Conservation (phyloP, 257 asterid species). For the Marsdenia floribunda region DNA sequence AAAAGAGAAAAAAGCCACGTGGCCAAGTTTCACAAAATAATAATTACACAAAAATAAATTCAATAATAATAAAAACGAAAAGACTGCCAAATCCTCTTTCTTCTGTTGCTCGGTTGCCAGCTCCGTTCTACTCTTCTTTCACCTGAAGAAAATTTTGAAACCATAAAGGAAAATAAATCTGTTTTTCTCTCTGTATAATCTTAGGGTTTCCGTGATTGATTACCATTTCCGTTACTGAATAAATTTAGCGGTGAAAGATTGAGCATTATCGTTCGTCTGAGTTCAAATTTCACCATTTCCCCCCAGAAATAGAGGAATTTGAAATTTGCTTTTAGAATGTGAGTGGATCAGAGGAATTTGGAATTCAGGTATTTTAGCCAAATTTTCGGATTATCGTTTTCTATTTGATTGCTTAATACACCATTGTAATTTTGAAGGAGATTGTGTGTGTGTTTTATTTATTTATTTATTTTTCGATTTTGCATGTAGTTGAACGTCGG, state of each 20-base stretch:
- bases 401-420: not conserved
- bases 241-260: not conserved
- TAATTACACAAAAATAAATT: not conserved
- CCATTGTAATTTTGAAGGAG: not conserved
- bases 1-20: not conserved
- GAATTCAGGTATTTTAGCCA: constrained; percentile 9
- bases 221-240: not conserved
- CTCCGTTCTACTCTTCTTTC: not conserved
- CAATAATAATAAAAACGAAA: not conserved
- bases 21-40: not conserved
- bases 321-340: not conserved
- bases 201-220: constrained; percentile 21
- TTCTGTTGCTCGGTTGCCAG: not conserved
- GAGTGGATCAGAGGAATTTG: constrained; percentile 2
- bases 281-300: constrained; percentile 1
- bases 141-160: not conserved
- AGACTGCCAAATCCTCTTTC: constrained; percentile 1
- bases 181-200: not conserved
- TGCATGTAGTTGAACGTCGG: constrained; percentile 10
- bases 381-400: not conserved
- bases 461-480: not conserved
- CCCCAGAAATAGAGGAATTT: constrained; percentile 4
- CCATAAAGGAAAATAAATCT: not conserved
- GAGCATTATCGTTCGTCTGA: not conserved
- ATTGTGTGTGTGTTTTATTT: not conserved